Evolutionary conservation across 1,139 yeast genomes (phyloP).

Genomic region (Debaryomyces singareniensis): DNA sequence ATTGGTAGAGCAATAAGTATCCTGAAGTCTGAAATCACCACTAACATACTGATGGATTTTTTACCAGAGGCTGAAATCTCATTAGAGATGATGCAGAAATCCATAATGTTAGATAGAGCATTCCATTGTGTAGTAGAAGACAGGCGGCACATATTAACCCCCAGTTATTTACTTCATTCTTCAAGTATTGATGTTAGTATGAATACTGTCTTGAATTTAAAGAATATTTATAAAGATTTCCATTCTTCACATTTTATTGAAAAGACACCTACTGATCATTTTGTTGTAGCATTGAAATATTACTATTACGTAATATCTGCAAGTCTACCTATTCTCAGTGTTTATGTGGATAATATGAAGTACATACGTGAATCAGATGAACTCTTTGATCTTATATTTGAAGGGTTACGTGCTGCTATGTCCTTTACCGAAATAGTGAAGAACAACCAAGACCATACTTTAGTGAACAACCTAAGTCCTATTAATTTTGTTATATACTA

Average conservation of each 20-base stretch:
- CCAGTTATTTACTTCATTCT: background rate
- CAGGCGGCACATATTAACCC: background rate
- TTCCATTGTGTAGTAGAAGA: background rate
- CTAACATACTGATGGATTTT: slow-evolving; percentile 1
- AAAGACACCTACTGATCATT: background rate
- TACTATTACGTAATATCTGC: background rate
- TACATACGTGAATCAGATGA: background rate
- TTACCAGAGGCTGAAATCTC: background rate
- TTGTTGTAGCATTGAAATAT: background rate
- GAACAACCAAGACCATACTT: no score
- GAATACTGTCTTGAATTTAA: background rate
- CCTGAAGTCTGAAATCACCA: background rate
- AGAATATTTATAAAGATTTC: background rate
- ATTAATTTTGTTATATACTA: background rate
- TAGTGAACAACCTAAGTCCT: background rate
- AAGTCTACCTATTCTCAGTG: background rate
- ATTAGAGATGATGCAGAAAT: background rate
- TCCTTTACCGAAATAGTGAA: background rate
- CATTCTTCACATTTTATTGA: background rate
- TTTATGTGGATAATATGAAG: background rate
- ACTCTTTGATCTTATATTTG: background rate
- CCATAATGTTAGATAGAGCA: background rate
- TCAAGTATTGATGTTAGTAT: background rate
- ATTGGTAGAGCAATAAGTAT: slow-evolving; percentile 12
- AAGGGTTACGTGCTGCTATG: background rate